phyloP scores from a whole-genome alignment of 164 flowering plant genomes.

The Macadamia integrifolia region DNA sequence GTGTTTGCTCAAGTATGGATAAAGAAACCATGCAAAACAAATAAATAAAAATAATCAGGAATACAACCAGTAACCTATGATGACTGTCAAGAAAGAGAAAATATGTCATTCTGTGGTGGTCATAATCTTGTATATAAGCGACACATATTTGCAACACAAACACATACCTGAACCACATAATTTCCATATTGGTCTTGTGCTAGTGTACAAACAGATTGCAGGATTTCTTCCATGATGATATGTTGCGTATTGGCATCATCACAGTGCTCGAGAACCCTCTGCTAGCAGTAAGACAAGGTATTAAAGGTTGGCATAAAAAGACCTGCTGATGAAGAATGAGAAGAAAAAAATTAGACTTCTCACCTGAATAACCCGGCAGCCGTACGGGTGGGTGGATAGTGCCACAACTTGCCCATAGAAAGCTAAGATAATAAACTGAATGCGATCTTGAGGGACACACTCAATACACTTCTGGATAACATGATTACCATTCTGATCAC shows the following conservation, averaged over 20 bases:
- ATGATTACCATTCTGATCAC: constrained; percentile 98
- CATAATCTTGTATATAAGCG: no score
- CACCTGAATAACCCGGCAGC: constrained; percentile 97
- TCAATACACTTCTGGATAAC: constrained; percentile 95
- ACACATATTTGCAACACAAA: neutral
- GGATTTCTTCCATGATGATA: constrained; percentile 79
- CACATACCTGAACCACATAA: constrained; percentile 85
- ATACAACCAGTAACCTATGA: no score
- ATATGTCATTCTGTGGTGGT: no score
- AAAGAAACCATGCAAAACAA: no score
- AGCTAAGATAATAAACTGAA: constrained; percentile 72
- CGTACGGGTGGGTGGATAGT: constrained; percentile 89
- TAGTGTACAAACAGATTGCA: constrained; percentile 65
- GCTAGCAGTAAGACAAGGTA: constrained; percentile 15
- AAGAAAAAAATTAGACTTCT: neutral
- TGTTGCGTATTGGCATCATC: constrained; percentile 56
- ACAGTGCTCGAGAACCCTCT: constrained; percentile 93
- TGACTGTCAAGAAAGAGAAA: no score
- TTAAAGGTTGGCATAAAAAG: constrained; percentile 1
- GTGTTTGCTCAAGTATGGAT: no score
- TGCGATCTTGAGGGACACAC: constrained; percentile 76
- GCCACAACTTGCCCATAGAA: constrained; percentile 80
- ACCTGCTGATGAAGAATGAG: neutral
- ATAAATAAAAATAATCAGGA: no score
- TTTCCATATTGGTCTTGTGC: constrained; percentile 96